A percentile compares a stretch with the other conserved stretches of the same genome.
These are phyloP conservation scores for Cajanus cajan DNA, from an alignment of 306 rosid genomes.

Conservation along the genomic window DNA sequence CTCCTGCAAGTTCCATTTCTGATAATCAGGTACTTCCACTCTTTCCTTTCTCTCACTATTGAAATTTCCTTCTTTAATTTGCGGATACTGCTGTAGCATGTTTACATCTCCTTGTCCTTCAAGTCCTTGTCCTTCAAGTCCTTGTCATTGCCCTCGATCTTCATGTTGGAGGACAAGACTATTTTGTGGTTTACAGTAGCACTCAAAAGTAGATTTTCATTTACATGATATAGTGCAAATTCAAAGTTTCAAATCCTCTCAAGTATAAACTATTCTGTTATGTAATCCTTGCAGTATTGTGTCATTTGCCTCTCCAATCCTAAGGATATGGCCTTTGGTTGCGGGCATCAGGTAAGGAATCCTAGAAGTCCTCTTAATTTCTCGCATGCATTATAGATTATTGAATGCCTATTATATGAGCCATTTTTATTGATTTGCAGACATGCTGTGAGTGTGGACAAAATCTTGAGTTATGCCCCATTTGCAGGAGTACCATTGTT, in stretches of 20 bases:
- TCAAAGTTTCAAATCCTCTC: background rate
- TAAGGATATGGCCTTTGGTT: constrained; percentile 90
- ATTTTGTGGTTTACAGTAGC: background rate
- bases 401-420: constrained; percentile 8
- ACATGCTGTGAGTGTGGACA: constrained; percentile 91
- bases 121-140: constrained; percentile 1
- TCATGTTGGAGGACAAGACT: background rate
- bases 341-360: constrained; percentile 84
- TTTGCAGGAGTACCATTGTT: constrained; percentile 66
- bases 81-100: background rate
- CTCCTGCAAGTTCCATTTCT: constrained; percentile 54
- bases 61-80: background rate
- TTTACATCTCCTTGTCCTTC: background rate
- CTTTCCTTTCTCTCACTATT: constrained; percentile 9
- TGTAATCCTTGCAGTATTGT: constrained; percentile 57
- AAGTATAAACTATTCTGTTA: constrained; percentile 1
- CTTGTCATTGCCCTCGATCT: background rate
- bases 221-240: background rate
- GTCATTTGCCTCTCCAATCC: constrained; percentile 70
- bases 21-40: constrained; percentile 59
- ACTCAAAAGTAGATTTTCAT: background rate
- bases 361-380: constrained; percentile 1
- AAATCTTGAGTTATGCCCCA: constrained; percentile 75
- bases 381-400: background rate
- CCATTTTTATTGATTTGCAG: constrained; percentile 43